phyloP scores from a whole-genome alignment of 106 monocot genomes.

The Dendrobium nobile region DNA sequence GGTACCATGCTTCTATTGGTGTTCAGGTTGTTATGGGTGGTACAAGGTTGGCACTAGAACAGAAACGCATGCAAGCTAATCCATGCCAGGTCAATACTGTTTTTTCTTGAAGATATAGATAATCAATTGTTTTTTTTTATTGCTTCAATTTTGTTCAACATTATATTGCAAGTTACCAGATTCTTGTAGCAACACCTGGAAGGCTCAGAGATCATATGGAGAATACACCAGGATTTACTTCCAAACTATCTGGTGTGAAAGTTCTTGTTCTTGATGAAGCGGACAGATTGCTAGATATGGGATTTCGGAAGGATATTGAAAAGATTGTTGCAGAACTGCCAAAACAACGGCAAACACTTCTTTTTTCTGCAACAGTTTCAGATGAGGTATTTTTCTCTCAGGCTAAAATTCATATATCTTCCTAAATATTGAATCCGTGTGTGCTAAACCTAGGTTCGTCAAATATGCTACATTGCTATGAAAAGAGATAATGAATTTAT shows the following conservation, averaged over 20 bases:
- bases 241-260: constrained; percentile 61
- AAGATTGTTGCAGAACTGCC: constrained; percentile 70
- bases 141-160: neutral
- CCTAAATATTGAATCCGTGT: neutral
- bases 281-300: constrained; percentile 81
- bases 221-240: constrained; percentile 85
- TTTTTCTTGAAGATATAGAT: neutral
- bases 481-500: constrained; percentile 81
- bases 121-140: neutral
- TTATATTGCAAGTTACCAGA: constrained; percentile 24
- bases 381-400: constrained; percentile 47
- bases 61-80: constrained; percentile 84
- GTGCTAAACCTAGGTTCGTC: constrained; percentile 43
- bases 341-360: constrained; percentile 74
- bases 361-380: constrained; percentile 83
- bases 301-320: constrained; percentile 76
- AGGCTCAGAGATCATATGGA: constrained; percentile 95
- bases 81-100: constrained; percentile 66
- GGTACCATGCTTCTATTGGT: constrained; percentile 76
- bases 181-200: constrained; percentile 96
- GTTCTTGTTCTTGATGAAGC: constrained; percentile 87
- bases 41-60: constrained; percentile 76
- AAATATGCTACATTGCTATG: constrained; percentile 72
- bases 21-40: constrained; percentile 94
- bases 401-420: neutral